phyloP scores from a whole-genome alignment of 23 red algal genomes.

The Cyanidiococcus yangmingshanensis region DNA sequence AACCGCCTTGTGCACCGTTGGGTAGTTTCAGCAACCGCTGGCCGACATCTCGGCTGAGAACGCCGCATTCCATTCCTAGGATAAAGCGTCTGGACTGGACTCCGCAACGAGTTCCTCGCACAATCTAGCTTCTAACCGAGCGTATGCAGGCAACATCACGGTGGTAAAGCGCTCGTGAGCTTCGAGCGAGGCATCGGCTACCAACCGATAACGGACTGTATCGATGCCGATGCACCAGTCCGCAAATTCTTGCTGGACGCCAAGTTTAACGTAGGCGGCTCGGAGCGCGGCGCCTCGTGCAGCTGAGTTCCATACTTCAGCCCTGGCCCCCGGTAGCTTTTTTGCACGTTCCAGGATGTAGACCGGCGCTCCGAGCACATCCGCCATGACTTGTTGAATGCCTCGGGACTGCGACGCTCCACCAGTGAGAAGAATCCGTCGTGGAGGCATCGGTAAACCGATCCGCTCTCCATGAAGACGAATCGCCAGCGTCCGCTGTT shows the following conservation, averaged over 20 bases:
- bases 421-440: conserved; percentile 24
- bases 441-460: conserved; percentile 23
- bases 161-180: background rate
- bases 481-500: conserved; percentile 33
- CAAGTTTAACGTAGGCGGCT: conserved; percentile 28
- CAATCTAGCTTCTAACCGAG: background rate
- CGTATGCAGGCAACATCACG: conserved; percentile 14
- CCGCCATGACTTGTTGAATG: conserved; percentile 30
- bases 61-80: no score
- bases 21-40: no score
- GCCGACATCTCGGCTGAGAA: no score
- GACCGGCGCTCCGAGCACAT: conserved; percentile 31
- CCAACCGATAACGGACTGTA: conserved; percentile 1
- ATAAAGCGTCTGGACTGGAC: no score
- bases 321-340: background rate
- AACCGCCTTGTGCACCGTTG: no score
- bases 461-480: conserved; percentile 14
- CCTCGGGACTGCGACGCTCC: conserved; percentile 25
- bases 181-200: background rate
- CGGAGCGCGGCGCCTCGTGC: conserved; percentile 32
- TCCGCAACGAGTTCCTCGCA: no score
- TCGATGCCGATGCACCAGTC: background rate
- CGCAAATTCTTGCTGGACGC: background rate
- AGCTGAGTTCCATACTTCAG: conserved; percentile 15
- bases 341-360: background rate